Base-by-base conservation (phyloP, 2,329 filamentous ascomycete species). In the Davidsoniella eucalypti region DNA sequence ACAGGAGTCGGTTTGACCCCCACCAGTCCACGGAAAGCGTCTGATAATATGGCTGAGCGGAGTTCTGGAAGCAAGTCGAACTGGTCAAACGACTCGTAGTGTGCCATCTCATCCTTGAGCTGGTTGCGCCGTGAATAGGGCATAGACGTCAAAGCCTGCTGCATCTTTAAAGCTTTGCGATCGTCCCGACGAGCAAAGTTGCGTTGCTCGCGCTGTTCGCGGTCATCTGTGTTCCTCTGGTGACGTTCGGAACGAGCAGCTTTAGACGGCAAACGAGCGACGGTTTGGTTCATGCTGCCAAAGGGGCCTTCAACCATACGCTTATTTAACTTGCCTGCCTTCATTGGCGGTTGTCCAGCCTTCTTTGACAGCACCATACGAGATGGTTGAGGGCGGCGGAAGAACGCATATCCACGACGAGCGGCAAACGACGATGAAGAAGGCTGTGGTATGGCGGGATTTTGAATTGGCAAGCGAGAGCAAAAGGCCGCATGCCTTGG, bases 151-250 rank as follows among this genome's bases (percentile, higher is more conserved):
- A 96, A 69, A 2, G 84, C 73, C 47, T 80, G 78, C 62, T 95
- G 90, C 90, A 96, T 96, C 67, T 93, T 94, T 63, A 96, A 70
- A 4, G 90, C 88, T 62, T 93, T 88, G 64, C 61, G 69, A 64
- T 65, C 60, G 55, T 65, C 63, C 43, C 52, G 57, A 38, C 55
- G 55, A 47, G 57, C 57, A 68, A 61, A 66, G 57, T 66, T 59
- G 52, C 60, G 55, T 54, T 63, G 59, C 47, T 62, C 61, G 33
- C 58, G 53, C 47, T 55, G 55, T 47, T 52, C 21, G 25, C 33
- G 40, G 17, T 50, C 52, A 23, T 43, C 47, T 18, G 48, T 48
- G n/a, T 47, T 43, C 10, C 39, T 36, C 23, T 36, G 14, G 12
- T 47, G 42, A 14, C 37, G 29, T 36, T 49, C 40, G 14, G n/a